Conservation (phyloP, 371 early-diverging fungal species). For the Apophysomyces trapeziformis region DNA sequence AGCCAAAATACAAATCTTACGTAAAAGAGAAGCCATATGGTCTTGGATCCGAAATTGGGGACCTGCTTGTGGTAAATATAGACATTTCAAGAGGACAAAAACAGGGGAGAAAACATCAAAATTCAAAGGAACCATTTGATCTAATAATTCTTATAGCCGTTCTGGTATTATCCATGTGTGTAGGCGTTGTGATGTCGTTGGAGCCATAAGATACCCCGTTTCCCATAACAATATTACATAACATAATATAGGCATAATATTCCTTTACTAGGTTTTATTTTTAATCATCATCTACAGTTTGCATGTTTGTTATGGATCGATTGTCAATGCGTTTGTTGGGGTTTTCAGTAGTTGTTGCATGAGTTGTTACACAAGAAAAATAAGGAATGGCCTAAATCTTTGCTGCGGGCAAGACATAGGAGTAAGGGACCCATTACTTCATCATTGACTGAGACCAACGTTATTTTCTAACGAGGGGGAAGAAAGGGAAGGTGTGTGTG, state of each 20-base stretch:
- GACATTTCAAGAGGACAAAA: background rate
- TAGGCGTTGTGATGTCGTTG: background rate
- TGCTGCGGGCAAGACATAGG: slow-evolving; percentile 8
- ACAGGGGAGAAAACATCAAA: background rate
- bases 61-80: slow-evolving; percentile 13
- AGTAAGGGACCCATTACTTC: slow-evolving; percentile 2
- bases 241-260: too few species aligned
- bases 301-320: slow-evolving; percentile 9
- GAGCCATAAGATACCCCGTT: background rate
- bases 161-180: background rate
- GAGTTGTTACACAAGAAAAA: background rate
- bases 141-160: background rate
- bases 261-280: background rate
- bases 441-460: background rate
- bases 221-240: too few species aligned
- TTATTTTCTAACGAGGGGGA: background rate
- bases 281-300: background rate
- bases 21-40: slow-evolving; percentile 20
- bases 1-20: slow-evolving; percentile 12
- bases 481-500: background rate
- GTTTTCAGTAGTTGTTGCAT: background rate
- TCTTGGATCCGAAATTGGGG: slow-evolving; percentile 16
- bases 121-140: background rate
- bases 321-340: slow-evolving; percentile 4
- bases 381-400: background rate